These are phyloP conservation scores for Mesembryanthemum crystallinum DNA, from an alignment of 148 eudicot genomes.

Conservation along the genomic window DNA sequence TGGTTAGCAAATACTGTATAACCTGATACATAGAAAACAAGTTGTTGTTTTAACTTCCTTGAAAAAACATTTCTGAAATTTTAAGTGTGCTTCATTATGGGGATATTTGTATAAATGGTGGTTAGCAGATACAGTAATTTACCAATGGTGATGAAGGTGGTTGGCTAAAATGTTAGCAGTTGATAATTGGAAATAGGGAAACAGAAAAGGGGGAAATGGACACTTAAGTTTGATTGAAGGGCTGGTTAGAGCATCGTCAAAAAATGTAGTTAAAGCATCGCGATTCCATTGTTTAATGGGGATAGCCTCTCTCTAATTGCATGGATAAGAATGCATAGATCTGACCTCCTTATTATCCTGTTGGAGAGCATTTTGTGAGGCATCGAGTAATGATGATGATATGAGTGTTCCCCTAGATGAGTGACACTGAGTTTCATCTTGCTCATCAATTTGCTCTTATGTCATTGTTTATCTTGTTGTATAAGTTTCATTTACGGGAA, in stretches of 20 bases:
- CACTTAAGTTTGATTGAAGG: background rate
- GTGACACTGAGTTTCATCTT: no score
- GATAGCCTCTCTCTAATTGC: no score
- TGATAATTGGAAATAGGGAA: slow-evolving; percentile 1
- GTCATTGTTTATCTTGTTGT: no score
- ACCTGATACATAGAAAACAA: background rate
- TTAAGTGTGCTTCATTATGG: background rate
- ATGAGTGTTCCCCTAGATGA: background rate
- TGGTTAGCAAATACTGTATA: background rate
- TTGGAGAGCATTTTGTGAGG: background rate
- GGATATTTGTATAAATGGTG: background rate
- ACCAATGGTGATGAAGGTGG: background rate
- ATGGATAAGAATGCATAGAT: background rate
- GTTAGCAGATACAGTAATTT: background rate
- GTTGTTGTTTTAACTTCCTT: background rate
- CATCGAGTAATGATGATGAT: background rate
- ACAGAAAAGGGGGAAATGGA: no score
- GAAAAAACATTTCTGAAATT: background rate
- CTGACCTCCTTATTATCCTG: background rate
- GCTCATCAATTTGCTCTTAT: no score
- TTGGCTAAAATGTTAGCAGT: background rate
- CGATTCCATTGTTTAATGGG: no score
- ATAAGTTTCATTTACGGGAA: no score
- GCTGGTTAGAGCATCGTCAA: no score
- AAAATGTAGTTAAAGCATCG: no score